Percentiles rank a stretch among this genome's conserved stretches.
Evolutionary conservation across 352 stramenopile species (phyloP).

Genomic region (Chrysophaeum taylorii): DNA sequence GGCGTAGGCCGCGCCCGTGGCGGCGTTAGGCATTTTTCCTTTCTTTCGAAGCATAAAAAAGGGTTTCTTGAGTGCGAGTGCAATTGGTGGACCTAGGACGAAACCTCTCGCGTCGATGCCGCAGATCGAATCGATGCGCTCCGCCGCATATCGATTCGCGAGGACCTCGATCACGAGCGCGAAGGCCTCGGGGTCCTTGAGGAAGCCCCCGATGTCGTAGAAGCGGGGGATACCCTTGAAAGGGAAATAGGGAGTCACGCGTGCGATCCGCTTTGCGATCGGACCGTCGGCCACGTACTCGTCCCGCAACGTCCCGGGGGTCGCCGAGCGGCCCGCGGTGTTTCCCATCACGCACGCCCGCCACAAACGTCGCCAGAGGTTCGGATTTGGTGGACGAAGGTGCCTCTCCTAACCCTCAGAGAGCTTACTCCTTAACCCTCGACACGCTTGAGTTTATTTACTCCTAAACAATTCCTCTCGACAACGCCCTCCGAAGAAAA

Average conservation of each 20-base stretch:
- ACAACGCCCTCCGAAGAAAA: too few relatives aligned
- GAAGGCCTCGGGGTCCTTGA: conserved; percentile 31
- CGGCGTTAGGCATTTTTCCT: conserved; percentile 89
- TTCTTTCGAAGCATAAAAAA: conserved; percentile 97
- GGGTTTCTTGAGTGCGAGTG: conserved; percentile 82
- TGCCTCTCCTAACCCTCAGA: too few relatives aligned
- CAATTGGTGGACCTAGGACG: conserved; percentile 84
- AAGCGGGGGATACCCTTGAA: conserved; percentile 89
- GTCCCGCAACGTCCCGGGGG: background rate
- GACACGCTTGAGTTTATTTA: too few relatives aligned
- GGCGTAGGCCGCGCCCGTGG: conserved; percentile 75
- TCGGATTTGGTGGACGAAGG: too few relatives aligned
- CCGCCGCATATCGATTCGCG: conserved; percentile 49
- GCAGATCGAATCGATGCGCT: conserved; percentile 65
- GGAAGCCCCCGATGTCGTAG: conserved; percentile 84
- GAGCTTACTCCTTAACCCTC: too few relatives aligned
- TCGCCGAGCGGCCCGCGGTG: too few relatives aligned
- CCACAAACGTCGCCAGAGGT: too few relatives aligned
- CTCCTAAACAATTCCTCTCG: too few relatives aligned
- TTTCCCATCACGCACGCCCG: too few relatives aligned
- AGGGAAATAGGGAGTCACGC: conserved; percentile 81
- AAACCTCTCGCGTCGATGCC: conserved; percentile 93
- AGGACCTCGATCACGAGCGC: conserved; percentile 82
- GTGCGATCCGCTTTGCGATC: conserved; percentile 55
- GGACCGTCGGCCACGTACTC: conserved; percentile 39